Evolutionary conservation across 1,139 yeast species (phyloP), one percentile per base, ranked within the genome.

Genomic region (Hansenula anomala): DNA sequence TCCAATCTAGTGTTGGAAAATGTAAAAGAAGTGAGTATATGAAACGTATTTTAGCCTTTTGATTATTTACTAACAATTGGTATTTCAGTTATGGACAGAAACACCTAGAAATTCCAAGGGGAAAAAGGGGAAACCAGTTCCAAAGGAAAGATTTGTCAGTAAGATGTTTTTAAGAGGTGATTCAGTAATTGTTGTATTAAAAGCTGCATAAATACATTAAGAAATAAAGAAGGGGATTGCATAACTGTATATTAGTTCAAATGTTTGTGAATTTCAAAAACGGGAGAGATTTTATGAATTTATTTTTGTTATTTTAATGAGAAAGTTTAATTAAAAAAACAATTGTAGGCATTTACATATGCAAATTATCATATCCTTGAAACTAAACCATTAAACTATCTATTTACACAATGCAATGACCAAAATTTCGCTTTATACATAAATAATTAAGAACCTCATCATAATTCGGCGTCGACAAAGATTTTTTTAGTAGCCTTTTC

Each of bases 121-220:
- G 2, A 83, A 84, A 54, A 79, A 77, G 50, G 83, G 85, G 32
- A 78, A 81, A 54, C 69, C 80, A 1, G 73, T 83, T 7, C 70
- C 86, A 41, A 80, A 80, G 54, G 98, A 94, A 59, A 66, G 98
- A 51, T 92, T 87, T 57, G 80, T 92, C 13, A 77, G 90, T 46
- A 92, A 92, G 63, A 70, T 92, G 77, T 94, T 92, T 56, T 68
- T 92, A 39, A 75, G 99, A 61, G 99, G 99, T 1, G 99, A 92
- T 62, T 85, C 96, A 1, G 96, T 92, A 24, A 86, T 92, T 43
- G 80, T 92, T 29, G 80, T 92, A 3, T 69, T 90, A 49, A 83
- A 80, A 28, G 56, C 58, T 20, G 22, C 13, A 32, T 10, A 23
- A n/a, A 5, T 7, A 17, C 6, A 28, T 16, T 10, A 4, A 12